Evolutionary conservation across 345 rosid species (phyloP), one percentile per base, ranked within the genome.

Genomic region (Conringia planisiliqua): DNA sequence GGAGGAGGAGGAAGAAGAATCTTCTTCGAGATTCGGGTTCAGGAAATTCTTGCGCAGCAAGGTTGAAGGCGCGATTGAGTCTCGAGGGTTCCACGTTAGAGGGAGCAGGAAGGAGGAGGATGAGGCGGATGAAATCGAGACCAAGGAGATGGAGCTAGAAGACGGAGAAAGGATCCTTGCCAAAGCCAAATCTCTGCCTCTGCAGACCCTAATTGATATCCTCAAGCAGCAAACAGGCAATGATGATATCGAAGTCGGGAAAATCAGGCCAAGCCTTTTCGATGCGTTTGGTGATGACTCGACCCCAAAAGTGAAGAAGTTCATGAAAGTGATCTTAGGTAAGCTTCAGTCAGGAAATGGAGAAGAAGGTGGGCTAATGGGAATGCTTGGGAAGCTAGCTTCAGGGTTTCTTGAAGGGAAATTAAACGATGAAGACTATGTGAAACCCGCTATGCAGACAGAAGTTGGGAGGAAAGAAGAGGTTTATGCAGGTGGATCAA

Each of bases 271-370:
- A 4, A 84, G 97, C 4, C 90, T 95, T n/a, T 91, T 87, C 12
- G 93, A 92, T 43, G 74, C 85, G 12, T 95, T 95, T 65, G 97
- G 99, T 51, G 99, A 90, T 26, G 99, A 95, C 39, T 69, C 99
- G 17, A 95, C 92, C 76, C 97, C 99, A 5, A 95, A 95, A 77
- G 99, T 95, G 85, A 95, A 95, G 89, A 95, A 95, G 76, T 91
- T 95, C 68, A 92, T 95, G 99, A 90, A 92, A 48, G 85, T 92
- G 54, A 78, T 95, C 18, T 42, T 89, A 71, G 72, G 74, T 80
- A 95, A 91, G 73, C 87, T 91, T 61, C 82, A 87, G 20, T 7
- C 63, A 24, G 85, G 77, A 12, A 74, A 75, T 12, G 87, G 85
- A 13, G 81, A 82, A 43, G 71, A 17, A 48, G 89, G 96, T 51